Evolutionary conservation across 139 green algal genomes (phyloP).

Genomic region (Zygnema circumcarinatum): DNA sequence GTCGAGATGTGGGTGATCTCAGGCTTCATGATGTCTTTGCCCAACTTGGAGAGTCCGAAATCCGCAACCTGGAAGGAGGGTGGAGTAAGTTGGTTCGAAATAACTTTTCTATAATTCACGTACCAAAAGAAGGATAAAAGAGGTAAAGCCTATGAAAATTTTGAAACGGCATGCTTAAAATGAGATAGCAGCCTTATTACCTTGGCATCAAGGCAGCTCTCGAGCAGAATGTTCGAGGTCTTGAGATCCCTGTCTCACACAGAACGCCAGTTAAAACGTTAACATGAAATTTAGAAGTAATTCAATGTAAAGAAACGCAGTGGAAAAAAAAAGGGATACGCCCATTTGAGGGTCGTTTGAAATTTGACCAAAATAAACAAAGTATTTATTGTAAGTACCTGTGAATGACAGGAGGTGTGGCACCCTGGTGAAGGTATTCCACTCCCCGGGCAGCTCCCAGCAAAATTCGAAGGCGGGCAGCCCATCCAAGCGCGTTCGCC

Average conservation of each 20-base stretch:
- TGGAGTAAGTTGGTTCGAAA: background rate
- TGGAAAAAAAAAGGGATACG: too few species aligned
- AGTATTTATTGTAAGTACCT: constrained; percentile 1
- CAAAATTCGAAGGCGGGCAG: background rate
- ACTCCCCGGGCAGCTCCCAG: constrained; percentile 22
- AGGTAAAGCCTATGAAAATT: too few species aligned
- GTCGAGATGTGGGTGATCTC: background rate
- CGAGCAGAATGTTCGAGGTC: constrained; percentile 50
- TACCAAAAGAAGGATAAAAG: too few species aligned
- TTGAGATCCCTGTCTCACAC: constrained; percentile 43
- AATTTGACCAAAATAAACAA: too few species aligned
- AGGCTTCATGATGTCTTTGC: constrained; percentile 19
- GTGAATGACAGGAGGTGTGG: constrained; percentile 33
- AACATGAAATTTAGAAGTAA: too few species aligned
- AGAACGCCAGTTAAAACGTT: too few species aligned
- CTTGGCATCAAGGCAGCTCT: constrained; percentile 37
- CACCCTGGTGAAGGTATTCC: constrained; percentile 27
- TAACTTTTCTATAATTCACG: too few species aligned
- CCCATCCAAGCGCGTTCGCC: constrained; percentile 4
- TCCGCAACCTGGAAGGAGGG: constrained; percentile 26
- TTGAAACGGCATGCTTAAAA: too few species aligned
- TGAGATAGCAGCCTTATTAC: too few species aligned
- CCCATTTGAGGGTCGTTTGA: too few species aligned
- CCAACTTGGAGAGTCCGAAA: constrained; percentile 48
- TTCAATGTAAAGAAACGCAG: too few species aligned